Base-by-base conservation (phyloP, 257 asterid genomes). In the Plantago major region DNA sequence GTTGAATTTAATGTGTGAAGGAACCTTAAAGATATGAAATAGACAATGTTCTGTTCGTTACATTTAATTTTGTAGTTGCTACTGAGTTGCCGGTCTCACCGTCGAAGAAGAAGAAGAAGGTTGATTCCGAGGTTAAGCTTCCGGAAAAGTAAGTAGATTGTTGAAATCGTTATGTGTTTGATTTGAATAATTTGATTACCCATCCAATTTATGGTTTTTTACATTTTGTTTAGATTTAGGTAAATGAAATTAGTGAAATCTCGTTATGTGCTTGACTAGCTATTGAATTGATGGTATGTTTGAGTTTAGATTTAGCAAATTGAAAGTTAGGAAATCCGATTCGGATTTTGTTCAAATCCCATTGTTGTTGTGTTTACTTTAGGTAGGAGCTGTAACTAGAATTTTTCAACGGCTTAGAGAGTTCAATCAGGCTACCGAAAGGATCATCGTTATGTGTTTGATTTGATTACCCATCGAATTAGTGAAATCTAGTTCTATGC, bases 71-170 rank as follows among this genome's bases (percentile, higher is more conserved):
- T n/a, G n/a, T n/a, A n/a, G n/a, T n/a, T n/a, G n/a, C 68, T 11
- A 73, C 71, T 28, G 17, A 19, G 1, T 76, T 62, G 73, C 63
- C 60, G 13, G 14, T 57, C 47, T 1, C 16, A n/a, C 58, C 58
- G 58, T 57, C 17, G 69, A 73, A 69, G 58, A 81, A 76, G 74
- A 80, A 73, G 26, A n/a, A n/a, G n/a, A 22, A 22, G 76, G 67
- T 22, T 30, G 58, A 72, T 30, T 49, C 40, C 0, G 74, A 67
- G 40, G 43, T 70, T 16, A 71, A 67, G 74, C 85, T 88, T 9
- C 96, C 95, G 15, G 95, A 81, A 67, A 88, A 82, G 98, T 88
- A 71, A 81, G 83, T 58, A 8, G 15, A 33, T 33, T 33, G 8
- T 4, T 33, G 40, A 33, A 33, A 33, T 7, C 6, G 40, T 33